Base-by-base conservation (phyloP, 1,139 yeast species). In the Lodderomyces margitis region DNA sequence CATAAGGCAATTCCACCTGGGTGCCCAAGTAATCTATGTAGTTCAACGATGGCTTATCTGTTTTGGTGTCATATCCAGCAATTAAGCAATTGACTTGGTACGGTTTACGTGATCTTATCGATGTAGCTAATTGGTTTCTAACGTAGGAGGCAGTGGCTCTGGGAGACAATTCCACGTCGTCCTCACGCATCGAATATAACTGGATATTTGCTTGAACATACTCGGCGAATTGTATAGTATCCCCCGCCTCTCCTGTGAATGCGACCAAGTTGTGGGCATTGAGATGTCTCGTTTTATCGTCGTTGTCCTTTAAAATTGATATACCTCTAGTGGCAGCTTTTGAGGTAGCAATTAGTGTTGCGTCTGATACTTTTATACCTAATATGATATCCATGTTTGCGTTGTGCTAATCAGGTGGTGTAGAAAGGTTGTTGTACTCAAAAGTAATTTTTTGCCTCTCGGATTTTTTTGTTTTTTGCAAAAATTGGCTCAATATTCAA, bases 1-100 rank as follows among this genome's bases (percentile, higher is more conserved):
- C 97, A 59, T 94, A 92, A 16, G 98, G 98, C 46, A 92, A 73
- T 47, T 84, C 88, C 14, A 84, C 95, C 52, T 83, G 81, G 3
- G 98, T 88, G 3, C 98, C 98, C 55, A 94, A 71, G 61, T 92
- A 92, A 61, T 92, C 99, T 53, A 94, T 87, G 84, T 94, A 89
- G 59, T 86, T 83, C 58, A 92, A 75, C 37, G 80, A 72, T 27
- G 98, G 91, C 49, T 69, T 70, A 39, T 73, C 62, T 16, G 73
- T 74, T 53, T 79, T 83, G 16, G 70, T 68, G 59, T 88, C 95
- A 59, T 74, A 85, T 9, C 98, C 98, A 32, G 87, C 98, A 50
- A 92, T 69, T 48, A 92, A 75, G 21, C 89, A 82, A 58, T 89
- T 91, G 37, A 87, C 97, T 64, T 92, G 98, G 67, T 81, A 94